These are phyloP conservation scores for Hemisphaericaspora nanyangensis DNA, from an alignment of 805 yeast genomes.

Conservation along the genomic window DNA sequence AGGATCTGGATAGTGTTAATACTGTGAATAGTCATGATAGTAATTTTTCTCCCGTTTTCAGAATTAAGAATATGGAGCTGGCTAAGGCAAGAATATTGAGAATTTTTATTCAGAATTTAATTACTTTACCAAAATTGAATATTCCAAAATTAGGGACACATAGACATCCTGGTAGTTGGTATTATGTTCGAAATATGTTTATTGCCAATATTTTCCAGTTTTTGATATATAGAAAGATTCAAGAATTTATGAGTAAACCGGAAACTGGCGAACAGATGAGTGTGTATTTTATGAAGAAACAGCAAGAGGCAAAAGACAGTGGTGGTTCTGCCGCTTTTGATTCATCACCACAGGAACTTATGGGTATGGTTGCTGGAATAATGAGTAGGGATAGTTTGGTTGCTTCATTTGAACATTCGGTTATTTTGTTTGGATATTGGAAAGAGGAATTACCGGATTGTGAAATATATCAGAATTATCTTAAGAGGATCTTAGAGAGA, in stretches of 20 bases:
- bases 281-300: constrained; percentile 3
- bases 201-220: constrained; percentile 27
- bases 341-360: constrained; percentile 4
- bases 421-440: constrained; percentile 33
- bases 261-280: constrained; percentile 10
- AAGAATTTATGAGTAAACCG: constrained; percentile 16
- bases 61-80: constrained; percentile 16
- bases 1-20: constrained; percentile 4
- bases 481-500: constrained; percentile 20
- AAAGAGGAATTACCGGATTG: constrained; percentile 32
- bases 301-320: not conserved
- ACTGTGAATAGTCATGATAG: constrained; percentile 11
- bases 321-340: not conserved
- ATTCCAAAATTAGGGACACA: constrained; percentile 34
- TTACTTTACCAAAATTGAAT: constrained; percentile 28
- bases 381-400: constrained; percentile 14
- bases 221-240: constrained; percentile 26
- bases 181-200: constrained; percentile 29
- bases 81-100: constrained; percentile 24
- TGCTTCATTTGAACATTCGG: constrained; percentile 23
- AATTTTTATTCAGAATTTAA: constrained; percentile 24
- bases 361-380: constrained; percentile 8
- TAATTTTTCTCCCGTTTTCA: constrained; percentile 10
- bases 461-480: constrained; percentile 22
- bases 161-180: constrained; percentile 41